These are phyloP conservation scores for Quercus alba DNA, from an alignment of 306 rosid genomes.

Conservation along the genomic window DNA sequence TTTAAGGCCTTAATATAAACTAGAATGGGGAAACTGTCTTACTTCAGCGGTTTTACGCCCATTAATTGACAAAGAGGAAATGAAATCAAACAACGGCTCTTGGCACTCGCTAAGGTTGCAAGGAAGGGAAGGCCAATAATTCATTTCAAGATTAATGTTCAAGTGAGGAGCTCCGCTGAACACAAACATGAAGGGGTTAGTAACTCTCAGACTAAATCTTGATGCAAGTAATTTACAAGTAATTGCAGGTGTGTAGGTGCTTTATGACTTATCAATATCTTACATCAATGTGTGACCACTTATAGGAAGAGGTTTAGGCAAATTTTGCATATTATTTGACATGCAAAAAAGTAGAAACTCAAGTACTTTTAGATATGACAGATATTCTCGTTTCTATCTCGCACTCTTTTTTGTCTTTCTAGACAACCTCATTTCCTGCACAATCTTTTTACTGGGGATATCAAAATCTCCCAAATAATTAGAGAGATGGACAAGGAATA, in stretches of 20 bases:
- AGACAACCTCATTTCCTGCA: background rate
- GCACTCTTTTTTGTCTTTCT: background rate
- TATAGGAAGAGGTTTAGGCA: background rate
- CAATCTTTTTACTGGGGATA: background rate
- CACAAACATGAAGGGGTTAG: slow-evolving; percentile 13
- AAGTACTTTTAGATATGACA: background rate
- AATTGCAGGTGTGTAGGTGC: background rate
- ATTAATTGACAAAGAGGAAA: slow-evolving; percentile 49
- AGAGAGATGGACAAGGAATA: background rate
- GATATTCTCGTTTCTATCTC: background rate
- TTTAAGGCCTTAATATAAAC: background rate
- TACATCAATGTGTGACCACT: background rate
- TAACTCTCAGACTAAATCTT: slow-evolving; percentile 4
- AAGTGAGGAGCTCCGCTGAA: slow-evolving; percentile 82
- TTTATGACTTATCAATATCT: background rate
- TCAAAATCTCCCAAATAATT: background rate
- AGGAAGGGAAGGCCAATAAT: slow-evolving; percentile 87
- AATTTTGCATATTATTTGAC: background rate
- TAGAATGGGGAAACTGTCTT: slow-evolving; percentile 17
- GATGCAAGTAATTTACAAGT: slow-evolving; percentile 5
- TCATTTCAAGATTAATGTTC: slow-evolving; percentile 80
- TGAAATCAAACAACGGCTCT: slow-evolving; percentile 62
- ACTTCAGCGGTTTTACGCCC: slow-evolving; percentile 74
- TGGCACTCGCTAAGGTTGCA: slow-evolving; percentile 87
- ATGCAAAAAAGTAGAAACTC: background rate